These are phyloP conservation scores for Pythium utonaiense DNA, from an alignment of 352 stramenopile genomes.

Conservation along the genomic window DNA sequence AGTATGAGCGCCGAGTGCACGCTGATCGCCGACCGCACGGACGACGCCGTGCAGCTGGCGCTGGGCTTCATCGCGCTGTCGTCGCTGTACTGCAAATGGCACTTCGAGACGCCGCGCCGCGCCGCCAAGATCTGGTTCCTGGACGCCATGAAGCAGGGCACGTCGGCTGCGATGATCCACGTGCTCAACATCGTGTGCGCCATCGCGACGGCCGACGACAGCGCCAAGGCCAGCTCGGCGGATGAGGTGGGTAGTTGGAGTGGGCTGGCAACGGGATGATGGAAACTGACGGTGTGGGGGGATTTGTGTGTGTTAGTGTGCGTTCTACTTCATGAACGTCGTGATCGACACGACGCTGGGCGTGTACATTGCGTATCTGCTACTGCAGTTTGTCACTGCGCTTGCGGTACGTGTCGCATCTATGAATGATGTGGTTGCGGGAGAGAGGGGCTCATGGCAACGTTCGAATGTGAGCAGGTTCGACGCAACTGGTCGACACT, in stretches of 20 bases:
- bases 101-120: conserved; percentile 60
- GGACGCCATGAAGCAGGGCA: conserved; percentile 82
- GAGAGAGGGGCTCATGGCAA: too few species aligned
- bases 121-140: conserved; percentile 76
- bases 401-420: too few species aligned
- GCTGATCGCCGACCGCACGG: conserved; percentile 63
- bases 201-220: conserved; percentile 66
- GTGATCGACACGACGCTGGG: conserved; percentile 80
- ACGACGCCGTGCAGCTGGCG: conserved; percentile 72
- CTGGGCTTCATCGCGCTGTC: conserved; percentile 76
- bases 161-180: conserved; percentile 73
- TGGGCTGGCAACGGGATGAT: neutral
- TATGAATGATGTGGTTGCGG: too few species aligned
- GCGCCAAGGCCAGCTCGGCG: conserved; percentile 39
- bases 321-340: conserved; percentile 88
- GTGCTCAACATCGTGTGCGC: conserved; percentile 77
- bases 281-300: neutral
- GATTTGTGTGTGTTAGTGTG: conserved; percentile 36
- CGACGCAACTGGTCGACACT: conserved; percentile 74
- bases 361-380: conserved; percentile 80
- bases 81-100: conserved; percentile 75
- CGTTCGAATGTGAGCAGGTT: too few species aligned
- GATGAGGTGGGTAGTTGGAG: conserved; percentile 45
- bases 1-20: conserved; percentile 55
- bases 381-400: conserved; percentile 33